phyloP scores from a whole-genome alignment of 2,329 filamentous ascomycete species.

The Botrytis aclada region DNA sequence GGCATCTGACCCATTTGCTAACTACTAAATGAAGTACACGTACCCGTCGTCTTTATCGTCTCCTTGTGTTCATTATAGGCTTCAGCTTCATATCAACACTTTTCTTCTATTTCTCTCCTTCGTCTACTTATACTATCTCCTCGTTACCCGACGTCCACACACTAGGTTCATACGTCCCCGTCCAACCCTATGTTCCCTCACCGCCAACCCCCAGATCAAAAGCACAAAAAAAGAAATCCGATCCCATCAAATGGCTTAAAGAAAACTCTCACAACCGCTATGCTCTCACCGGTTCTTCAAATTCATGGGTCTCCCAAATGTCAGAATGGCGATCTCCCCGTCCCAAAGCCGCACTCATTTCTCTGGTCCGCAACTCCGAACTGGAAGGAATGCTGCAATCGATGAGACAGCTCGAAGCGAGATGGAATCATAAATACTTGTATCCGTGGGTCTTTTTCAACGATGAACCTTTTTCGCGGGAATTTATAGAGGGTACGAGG shows the following conservation, averaged over 20 bases:
- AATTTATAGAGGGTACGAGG: constrained; percentile 68
- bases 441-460: constrained; percentile 92
- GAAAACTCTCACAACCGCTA: constrained; percentile 39
- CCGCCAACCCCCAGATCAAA: not conserved
- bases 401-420: constrained; percentile 69
- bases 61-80: not conserved
- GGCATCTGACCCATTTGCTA: not conserved
- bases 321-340: constrained; percentile 15
- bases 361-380: constrained; percentile 71
- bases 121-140: not conserved
- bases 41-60: not conserved
- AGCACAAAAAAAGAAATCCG: constrained; percentile 12
- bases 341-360: constrained; percentile 51
- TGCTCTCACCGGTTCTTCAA: constrained; percentile 22
- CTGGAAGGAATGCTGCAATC: constrained; percentile 63
- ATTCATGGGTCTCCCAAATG: not conserved
- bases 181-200: not conserved
- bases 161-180: not conserved
- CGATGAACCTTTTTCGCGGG: constrained; percentile 70
- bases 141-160: not conserved
- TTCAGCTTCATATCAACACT: not conserved
- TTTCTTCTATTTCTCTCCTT: not conserved
- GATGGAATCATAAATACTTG: constrained; percentile 67
- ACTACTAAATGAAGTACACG: not conserved
- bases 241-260: constrained; percentile 38